phyloP scores from a whole-genome alignment of 1,284 basidiomycete species.

The Cutaneotrichosporon spelunceum region DNA sequence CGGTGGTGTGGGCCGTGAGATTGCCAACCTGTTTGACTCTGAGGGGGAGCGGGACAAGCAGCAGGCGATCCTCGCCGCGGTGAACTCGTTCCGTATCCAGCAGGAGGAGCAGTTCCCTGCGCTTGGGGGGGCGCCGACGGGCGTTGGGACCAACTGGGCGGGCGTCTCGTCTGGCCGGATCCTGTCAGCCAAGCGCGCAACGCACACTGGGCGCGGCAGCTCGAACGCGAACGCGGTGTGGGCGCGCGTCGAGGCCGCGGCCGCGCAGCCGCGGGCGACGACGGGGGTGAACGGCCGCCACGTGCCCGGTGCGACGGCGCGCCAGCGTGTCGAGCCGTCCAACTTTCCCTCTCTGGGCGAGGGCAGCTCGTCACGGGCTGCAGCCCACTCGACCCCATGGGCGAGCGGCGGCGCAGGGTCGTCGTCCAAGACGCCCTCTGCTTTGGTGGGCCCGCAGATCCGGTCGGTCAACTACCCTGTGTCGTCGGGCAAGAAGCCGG shows the following conservation, averaged over 20 bases:
- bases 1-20: slow-evolving; percentile 68
- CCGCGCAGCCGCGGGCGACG: slow-evolving; percentile 58
- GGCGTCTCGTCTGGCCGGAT: slow-evolving; percentile 75
- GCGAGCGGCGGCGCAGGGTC: slow-evolving; percentile 44
- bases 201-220: slow-evolving; percentile 56
- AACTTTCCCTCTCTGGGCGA: slow-evolving; percentile 43
- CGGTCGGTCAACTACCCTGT: slow-evolving; percentile 44
- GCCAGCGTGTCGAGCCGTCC: slow-evolving; percentile 10
- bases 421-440: slow-evolving; percentile 32
- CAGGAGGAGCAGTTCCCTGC: slow-evolving; percentile 81
- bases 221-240: slow-evolving; percentile 66
- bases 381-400: slow-evolving; percentile 44
- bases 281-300: slow-evolving; percentile 39
- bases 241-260: slow-evolving; percentile 84
- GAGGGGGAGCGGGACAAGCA: slow-evolving; percentile 75
- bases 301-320: slow-evolving; percentile 39
- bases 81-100: slow-evolving; percentile 80
- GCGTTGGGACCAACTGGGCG: slow-evolving; percentile 63
- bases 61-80: slow-evolving; percentile 65
- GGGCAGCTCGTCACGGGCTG: slow-evolving; percentile 15
- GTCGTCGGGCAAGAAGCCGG: slow-evolving; percentile 19
- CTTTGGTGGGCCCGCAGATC: slow-evolving; percentile 33
- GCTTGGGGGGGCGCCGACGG: slow-evolving; percentile 56
- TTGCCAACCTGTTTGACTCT: slow-evolving; percentile 71
- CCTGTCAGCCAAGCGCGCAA: slow-evolving; percentile 74